Percentiles rank a stretch among this genome's conserved stretches.
phyloP scores from a whole-genome alignment of 352 stramenopile species.

The Globisporangium carolinianum region DNA sequence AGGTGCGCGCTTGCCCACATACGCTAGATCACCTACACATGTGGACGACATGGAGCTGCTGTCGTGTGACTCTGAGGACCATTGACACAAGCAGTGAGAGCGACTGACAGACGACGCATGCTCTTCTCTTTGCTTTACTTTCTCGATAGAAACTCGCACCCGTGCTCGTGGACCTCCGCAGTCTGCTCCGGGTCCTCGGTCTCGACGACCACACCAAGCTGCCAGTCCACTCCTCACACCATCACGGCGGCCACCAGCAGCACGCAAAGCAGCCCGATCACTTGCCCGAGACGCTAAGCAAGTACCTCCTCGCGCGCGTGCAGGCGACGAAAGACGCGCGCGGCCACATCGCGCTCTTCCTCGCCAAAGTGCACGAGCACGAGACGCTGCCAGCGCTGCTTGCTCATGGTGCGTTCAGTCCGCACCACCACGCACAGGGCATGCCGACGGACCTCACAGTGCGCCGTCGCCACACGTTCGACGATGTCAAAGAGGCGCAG shows the following conservation, averaged over 20 bases:
- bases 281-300: constrained; percentile 37
- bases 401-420: constrained; percentile 4
- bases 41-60: not conserved
- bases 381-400: constrained; percentile 51
- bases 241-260: not conserved
- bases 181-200: constrained; percentile 34
- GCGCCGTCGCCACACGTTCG: constrained; percentile 72
- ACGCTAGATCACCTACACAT: no score
- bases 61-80: not conserved
- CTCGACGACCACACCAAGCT: constrained; percentile 18
- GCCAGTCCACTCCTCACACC: constrained; percentile 3
- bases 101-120: no score
- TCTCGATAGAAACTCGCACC: constrained; percentile 26
- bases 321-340: constrained; percentile 48
- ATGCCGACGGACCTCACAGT: constrained; percentile 45
- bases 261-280: constrained; percentile 3
- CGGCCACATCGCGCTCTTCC: constrained; percentile 36
- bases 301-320: constrained; percentile 69
- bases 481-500: constrained; percentile 70
- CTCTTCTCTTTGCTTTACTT: not conserved
- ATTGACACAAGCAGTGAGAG: not conserved
- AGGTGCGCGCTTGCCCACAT: constrained; percentile 10
- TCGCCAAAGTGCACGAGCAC: constrained; percentile 68
- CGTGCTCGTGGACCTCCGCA: constrained; percentile 50
- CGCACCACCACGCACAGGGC: constrained; percentile 16